These are phyloP conservation scores for Gracilaria domingensis DNA, from an alignment of 23 red algal genomes.

Conservation along the genomic window DNA sequence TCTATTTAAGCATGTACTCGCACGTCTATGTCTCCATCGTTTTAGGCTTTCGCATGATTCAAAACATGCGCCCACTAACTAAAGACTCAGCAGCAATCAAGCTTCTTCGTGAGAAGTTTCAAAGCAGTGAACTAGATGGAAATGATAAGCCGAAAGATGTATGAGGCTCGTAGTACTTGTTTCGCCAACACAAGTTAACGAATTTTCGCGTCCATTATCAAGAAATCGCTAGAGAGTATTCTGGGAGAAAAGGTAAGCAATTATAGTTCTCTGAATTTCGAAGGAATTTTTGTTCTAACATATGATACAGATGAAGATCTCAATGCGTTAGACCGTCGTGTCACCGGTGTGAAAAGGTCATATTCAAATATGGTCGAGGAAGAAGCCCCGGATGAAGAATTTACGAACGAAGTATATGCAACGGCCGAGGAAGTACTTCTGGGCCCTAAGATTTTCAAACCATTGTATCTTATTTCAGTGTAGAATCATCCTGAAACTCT, in stretches of 20 bases:
- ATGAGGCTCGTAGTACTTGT: background rate
- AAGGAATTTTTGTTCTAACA: background rate
- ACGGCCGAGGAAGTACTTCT: background rate
- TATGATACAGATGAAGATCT: background rate
- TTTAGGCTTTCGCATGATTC: too few relatives aligned
- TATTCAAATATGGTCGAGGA: background rate
- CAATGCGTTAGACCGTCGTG: background rate
- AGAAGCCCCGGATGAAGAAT: background rate
- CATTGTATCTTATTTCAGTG: conserved; percentile 9
- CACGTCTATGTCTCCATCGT: too few relatives aligned
- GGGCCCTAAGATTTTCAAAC: conserved; percentile 2
- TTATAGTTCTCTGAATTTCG: background rate
- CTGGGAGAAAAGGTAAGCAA: background rate
- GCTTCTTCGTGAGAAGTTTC: background rate
- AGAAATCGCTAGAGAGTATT: background rate
- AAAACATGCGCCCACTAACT: background rate
- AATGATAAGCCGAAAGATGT: background rate
- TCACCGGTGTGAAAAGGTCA: background rate
- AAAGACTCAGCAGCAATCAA: background rate
- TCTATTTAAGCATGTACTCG: too few relatives aligned
- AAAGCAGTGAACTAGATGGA: background rate
- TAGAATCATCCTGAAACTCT: conserved; percentile 2
- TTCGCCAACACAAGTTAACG: background rate
- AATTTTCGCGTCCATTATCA: background rate
- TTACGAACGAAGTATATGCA: background rate